Evolutionary conservation across 2,329 filamentous ascomycete genomes (phyloP).

Genomic region (Phaeosphaeria sp.): DNA sequence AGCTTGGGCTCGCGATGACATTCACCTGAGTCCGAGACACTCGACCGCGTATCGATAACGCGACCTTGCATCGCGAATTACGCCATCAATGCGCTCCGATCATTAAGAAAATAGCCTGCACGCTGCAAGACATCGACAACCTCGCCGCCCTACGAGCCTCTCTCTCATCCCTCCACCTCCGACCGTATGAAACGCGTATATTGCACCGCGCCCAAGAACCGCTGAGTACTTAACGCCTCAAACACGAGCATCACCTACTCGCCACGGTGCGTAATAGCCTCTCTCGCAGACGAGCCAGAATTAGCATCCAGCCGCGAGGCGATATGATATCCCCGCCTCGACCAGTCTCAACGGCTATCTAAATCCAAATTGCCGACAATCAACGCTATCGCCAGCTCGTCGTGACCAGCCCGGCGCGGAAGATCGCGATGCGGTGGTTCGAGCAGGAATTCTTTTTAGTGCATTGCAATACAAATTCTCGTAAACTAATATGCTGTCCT

Average conservation of each 20-base stretch:
- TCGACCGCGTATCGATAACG: not conserved
- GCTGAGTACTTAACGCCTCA: not conserved
- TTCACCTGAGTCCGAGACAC: not conserved
- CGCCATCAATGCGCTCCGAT: not conserved
- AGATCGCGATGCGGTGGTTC: conserved; percentile 23
- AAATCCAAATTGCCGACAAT: not conserved
- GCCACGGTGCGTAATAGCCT: not conserved
- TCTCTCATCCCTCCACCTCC: not conserved
- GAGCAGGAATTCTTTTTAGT: conserved; percentile 23
- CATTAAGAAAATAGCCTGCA: not conserved
- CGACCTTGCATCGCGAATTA: not conserved
- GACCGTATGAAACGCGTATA: not conserved
- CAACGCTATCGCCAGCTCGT: not conserved
- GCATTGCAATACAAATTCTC: conserved; percentile 20
- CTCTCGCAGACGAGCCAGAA: conserved; percentile 20
- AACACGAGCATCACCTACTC: not conserved
- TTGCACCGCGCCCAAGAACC: not conserved
- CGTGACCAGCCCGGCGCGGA: not conserved
- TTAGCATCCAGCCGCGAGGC: conserved; percentile 18
- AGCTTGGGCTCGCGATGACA: no score
- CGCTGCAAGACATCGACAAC: not conserved
- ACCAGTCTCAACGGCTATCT: conserved; percentile 10
- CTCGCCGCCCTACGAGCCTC: not conserved
- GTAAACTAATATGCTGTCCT: conserved; percentile 11
- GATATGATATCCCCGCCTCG: not conserved